A percentile compares a stretch with the other conserved stretches of the same genome.
Evolutionary conservation across 1,284 basidiomycete species (phyloP).

Genomic region (Ustilago shanxiensis): DNA sequence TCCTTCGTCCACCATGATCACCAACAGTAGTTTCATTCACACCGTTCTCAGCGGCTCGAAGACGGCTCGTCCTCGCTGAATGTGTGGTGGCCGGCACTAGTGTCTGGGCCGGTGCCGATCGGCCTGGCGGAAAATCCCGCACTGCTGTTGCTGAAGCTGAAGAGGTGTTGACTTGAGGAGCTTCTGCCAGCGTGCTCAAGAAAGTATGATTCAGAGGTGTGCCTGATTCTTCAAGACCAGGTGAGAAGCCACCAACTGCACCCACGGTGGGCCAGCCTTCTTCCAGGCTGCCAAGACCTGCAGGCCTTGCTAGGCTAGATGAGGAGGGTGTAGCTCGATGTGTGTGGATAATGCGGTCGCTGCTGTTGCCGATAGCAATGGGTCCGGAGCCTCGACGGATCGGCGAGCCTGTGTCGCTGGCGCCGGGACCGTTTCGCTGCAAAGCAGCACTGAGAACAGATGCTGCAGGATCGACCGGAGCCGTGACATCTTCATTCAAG

Average conservation of each 20-base stretch:
- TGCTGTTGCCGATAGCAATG: slow-evolving; percentile 28
- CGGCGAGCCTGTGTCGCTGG: slow-evolving; percentile 34
- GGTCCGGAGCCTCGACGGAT: slow-evolving; percentile 38
- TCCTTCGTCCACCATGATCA: slow-evolving; percentile 4
- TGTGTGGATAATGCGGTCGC: slow-evolving; percentile 22
- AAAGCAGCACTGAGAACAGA: not conserved
- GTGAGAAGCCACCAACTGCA: slow-evolving; percentile 38
- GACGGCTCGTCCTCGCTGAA: slow-evolving; percentile 17
- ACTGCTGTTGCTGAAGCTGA: slow-evolving; percentile 5
- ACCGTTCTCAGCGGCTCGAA: slow-evolving; percentile 10
- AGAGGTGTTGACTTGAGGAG: slow-evolving; percentile 25
- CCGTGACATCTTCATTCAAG: slow-evolving; percentile 24
- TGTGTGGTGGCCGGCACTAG: slow-evolving; percentile 41
- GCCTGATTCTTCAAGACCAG: slow-evolving; percentile 55
- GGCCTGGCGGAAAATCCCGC: slow-evolving; percentile 53
- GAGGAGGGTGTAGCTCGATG: slow-evolving; percentile 15
- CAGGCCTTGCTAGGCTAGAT: slow-evolving; percentile 13
- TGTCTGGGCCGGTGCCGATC: slow-evolving; percentile 53
- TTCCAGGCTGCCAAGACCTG: slow-evolving; percentile 23
- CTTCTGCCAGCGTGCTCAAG: slow-evolving; percentile 72
- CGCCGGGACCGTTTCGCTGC: slow-evolving; percentile 14
- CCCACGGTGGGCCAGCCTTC: slow-evolving; percentile 31
- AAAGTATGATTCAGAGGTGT: slow-evolving; percentile 74
- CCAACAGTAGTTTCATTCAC: slow-evolving; percentile 2
- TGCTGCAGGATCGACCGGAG: not conserved